Conservation (phyloP, 2,329 filamentous ascomycete species). For the Trichophaea hybrida region DNA sequence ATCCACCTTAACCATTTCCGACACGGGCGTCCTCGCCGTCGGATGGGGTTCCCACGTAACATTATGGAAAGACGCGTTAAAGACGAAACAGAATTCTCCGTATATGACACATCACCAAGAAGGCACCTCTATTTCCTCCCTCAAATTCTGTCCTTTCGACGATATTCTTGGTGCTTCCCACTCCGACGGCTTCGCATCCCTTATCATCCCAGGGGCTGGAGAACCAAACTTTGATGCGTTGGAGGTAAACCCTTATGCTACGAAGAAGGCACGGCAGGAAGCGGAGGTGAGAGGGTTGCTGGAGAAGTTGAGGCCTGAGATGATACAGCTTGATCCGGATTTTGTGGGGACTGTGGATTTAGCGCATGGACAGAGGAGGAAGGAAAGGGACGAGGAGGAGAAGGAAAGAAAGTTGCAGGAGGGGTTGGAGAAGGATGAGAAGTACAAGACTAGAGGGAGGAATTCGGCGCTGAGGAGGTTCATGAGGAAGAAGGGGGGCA, state of each 20-base stretch:
- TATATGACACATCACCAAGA: conserved; percentile 92
- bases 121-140: conserved; percentile 62
- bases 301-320: conserved; percentile 90
- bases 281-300: conserved; percentile 76
- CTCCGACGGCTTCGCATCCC: conserved; percentile 70
- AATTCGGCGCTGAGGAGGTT: conserved; percentile 81
- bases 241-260: conserved; percentile 92
- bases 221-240: conserved; percentile 93
- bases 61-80: conserved; percentile 70
- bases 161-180: conserved; percentile 81
- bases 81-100: conserved; percentile 55
- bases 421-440: conserved; percentile 43
- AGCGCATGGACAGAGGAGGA: conserved; percentile 60
- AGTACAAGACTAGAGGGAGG: conserved; percentile 72
- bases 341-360: conserved; percentile 81
- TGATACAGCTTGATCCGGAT: conserved; percentile 89
- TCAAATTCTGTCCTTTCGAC: conserved; percentile 88
- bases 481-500: conserved; percentile 76
- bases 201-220: conserved; percentile 86
- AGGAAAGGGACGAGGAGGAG: conserved; percentile 67
- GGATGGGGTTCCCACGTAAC: conserved; percentile 82
- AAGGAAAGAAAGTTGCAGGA: conserved; percentile 41
- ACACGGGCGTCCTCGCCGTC: conserved; percentile 73
- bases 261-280: conserved; percentile 80
- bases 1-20: conserved; percentile 72